phyloP scores from a whole-genome alignment of 345 rosid species.

The Eutrema japonicum region DNA sequence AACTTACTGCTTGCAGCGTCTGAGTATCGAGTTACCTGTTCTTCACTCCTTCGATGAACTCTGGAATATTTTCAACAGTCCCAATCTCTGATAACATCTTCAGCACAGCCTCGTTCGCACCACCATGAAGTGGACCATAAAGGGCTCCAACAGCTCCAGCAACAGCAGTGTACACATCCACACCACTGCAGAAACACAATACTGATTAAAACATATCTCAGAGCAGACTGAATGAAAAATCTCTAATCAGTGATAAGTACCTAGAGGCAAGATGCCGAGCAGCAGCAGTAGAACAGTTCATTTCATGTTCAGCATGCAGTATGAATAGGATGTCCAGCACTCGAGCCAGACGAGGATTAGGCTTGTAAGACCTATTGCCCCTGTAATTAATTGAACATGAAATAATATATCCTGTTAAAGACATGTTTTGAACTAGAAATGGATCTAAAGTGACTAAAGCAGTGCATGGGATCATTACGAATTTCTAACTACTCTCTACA shows the following conservation, averaged over 20 bases:
- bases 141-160: slow-evolving; percentile 95
- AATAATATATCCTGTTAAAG: not conserved
- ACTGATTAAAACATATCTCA: slow-evolving; percentile 11
- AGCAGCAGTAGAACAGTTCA: slow-evolving; percentile 97
- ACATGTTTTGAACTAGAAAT: not conserved
- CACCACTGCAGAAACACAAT: slow-evolving; percentile 64
- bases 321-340: slow-evolving; percentile 82
- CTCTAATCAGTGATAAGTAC: slow-evolving; percentile 45
- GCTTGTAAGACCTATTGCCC: slow-evolving; percentile 81
- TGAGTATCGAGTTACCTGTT: slow-evolving; percentile 53
- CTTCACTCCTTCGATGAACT: slow-evolving; percentile 85
- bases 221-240: slow-evolving; percentile 3
- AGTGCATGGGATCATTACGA: not conserved
- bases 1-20: not conserved
- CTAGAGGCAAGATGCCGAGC: slow-evolving; percentile 96
- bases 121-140: slow-evolving; percentile 98
- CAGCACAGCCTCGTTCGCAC: slow-evolving; percentile 93
- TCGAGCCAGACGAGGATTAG: slow-evolving; percentile 87
- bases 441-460: not conserved
- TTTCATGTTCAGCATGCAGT: slow-evolving; percentile 97
- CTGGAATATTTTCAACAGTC: slow-evolving; percentile 83
- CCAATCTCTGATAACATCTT: slow-evolving; percentile 94
- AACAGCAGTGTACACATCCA: slow-evolving; percentile 87
- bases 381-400: slow-evolving; percentile 50
- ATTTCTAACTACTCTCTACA: not conserved